A percentile compares a stretch with the other conserved stretches of the same genome.
Conservation (phyloP, 305 asterid species). For the Fraxinus sp. region DNA sequence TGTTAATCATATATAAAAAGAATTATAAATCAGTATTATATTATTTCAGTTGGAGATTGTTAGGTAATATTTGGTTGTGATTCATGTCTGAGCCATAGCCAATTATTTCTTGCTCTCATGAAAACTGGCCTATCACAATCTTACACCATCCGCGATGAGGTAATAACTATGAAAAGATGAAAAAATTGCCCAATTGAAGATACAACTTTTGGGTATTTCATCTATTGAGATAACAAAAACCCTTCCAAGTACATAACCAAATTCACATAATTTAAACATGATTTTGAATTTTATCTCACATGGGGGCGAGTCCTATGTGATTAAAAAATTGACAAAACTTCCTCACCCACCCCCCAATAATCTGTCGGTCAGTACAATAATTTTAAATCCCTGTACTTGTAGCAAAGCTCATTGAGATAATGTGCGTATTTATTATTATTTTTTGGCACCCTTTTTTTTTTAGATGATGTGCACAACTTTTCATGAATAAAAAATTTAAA, state of each 20-base stretch:
- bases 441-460: background rate
- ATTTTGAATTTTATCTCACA: too few relatives aligned
- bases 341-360: too few relatives aligned
- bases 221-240: background rate
- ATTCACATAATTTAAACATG: too few relatives aligned
- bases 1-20: background rate
- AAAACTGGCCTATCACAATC: background rate
- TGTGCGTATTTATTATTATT: too few relatives aligned
- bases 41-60: background rate
- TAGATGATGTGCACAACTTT: background rate
- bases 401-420: background rate
- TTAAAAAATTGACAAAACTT: too few relatives aligned
- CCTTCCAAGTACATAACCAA: too few relatives aligned
- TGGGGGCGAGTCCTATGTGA: too few relatives aligned
- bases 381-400: too few relatives aligned
- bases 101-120: background rate
- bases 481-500: too few relatives aligned
- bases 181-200: background rate
- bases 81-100: background rate
- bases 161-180: background rate
- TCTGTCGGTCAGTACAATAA: too few relatives aligned
- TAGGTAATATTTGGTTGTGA: constrained; percentile 1
- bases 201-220: background rate
- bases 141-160: background rate
- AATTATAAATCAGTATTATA: background rate